phyloP scores from a whole-genome alignment of 352 stramenopile species.

The Globisporangium carolinianum region DNA sequence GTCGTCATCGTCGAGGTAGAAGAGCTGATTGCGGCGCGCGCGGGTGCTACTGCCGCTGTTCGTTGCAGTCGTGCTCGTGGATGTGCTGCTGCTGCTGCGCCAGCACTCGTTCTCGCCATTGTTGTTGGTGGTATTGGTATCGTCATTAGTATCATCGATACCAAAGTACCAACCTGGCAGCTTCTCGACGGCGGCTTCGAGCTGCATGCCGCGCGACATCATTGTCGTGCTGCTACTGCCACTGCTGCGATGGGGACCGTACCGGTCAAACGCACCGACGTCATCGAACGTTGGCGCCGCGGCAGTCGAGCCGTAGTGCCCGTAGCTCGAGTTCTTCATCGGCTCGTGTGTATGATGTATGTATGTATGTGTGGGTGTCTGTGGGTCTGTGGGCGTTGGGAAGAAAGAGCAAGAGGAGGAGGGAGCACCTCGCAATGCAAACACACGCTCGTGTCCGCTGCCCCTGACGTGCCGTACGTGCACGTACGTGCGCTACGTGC shows the following conservation, averaged over 20 bases:
- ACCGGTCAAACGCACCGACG: not conserved
- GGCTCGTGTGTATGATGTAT: not conserved
- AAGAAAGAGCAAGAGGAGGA: not conserved
- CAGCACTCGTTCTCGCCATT: slow-evolving; percentile 10
- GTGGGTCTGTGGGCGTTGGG: not conserved
- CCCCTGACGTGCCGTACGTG: too few relatives aligned
- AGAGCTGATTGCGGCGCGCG: slow-evolving; percentile 3
- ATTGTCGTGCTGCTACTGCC: slow-evolving; percentile 5
- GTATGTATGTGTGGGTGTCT: not conserved
- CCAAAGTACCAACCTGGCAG: slow-evolving; percentile 66
- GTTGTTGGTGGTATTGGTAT: slow-evolving; percentile 3
- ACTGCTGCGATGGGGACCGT: not conserved
- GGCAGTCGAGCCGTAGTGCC: slow-evolving; percentile 12
- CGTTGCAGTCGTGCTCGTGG: slow-evolving; percentile 13
- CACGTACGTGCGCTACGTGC: too few relatives aligned
- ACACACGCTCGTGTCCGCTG: not conserved
- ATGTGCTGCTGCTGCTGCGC: slow-evolving; percentile 7
- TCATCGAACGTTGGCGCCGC: slow-evolving; percentile 13
- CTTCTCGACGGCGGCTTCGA: slow-evolving; percentile 63
- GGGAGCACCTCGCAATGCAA: not conserved
- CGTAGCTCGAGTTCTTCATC: slow-evolving; percentile 16
- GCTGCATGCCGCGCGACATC: slow-evolving; percentile 48
- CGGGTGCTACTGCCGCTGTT: slow-evolving; percentile 8
- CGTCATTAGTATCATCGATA: slow-evolving; percentile 21
- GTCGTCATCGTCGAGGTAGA: slow-evolving; percentile 14